phyloP scores from a whole-genome alignment of 2,329 filamentous ascomycete genomes.

The Calonectria honghensis region DNA sequence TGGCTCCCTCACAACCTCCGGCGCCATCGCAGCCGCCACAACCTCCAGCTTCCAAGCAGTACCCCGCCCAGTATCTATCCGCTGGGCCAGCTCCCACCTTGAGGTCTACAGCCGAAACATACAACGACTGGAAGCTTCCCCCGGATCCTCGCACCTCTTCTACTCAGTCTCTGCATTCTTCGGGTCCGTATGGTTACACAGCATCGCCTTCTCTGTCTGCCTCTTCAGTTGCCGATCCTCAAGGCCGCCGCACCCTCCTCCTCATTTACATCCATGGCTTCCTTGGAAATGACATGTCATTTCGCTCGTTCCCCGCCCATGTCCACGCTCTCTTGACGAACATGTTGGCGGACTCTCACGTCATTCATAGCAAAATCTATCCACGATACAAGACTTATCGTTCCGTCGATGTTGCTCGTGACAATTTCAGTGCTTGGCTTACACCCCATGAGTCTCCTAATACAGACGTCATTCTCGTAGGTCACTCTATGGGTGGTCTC shows the following conservation, averaged over 20 bases:
- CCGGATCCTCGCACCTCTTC: slow-evolving; percentile 70
- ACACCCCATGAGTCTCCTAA: slow-evolving; percentile 82
- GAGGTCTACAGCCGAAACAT: slow-evolving; percentile 8
- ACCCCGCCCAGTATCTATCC: slow-evolving; percentile 8
- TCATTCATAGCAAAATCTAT: slow-evolving; percentile 91
- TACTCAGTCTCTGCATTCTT: slow-evolving; percentile 64
- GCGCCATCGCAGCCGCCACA: slow-evolving; percentile 45
- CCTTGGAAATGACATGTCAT: slow-evolving; percentile 91
- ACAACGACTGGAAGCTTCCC: slow-evolving; percentile 44
- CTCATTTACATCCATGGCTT: slow-evolving; percentile 93
- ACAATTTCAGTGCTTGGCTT: slow-evolving; percentile 90
- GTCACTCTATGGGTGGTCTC: slow-evolving; percentile 93
- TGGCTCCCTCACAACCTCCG: slow-evolving; percentile 34
- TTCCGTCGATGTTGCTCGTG: slow-evolving; percentile 82
- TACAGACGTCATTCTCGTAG: slow-evolving; percentile 88
- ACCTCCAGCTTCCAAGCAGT: slow-evolving; percentile 24
- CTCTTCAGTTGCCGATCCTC: slow-evolving; percentile 38
- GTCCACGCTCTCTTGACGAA: slow-evolving; percentile 84
- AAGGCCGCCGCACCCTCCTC: slow-evolving; percentile 75
- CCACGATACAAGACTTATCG: slow-evolving; percentile 86
- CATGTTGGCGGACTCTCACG: slow-evolving; percentile 81
- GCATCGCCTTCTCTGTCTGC: slow-evolving; percentile 59
- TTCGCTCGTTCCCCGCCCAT: slow-evolving; percentile 90
- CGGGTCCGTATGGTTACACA: slow-evolving; percentile 32
- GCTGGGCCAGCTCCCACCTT: slow-evolving; percentile 26